Percentiles rank a stretch among this genome's conserved stretches.
Evolutionary conservation across 106 monocot genomes (phyloP).

Genomic region (Alisma plantagoaquatica): DNA sequence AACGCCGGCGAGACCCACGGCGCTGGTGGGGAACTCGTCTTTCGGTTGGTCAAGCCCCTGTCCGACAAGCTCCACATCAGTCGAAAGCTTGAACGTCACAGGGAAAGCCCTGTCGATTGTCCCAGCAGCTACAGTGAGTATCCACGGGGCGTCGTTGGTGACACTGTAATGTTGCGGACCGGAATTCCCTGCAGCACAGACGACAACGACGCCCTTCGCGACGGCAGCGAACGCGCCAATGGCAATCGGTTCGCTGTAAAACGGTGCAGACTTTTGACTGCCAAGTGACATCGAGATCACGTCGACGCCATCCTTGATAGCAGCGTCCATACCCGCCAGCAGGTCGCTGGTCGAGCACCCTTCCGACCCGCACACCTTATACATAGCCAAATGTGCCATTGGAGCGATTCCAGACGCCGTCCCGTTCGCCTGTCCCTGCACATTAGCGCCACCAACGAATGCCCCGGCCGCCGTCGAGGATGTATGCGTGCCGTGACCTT

Average conservation of each 20-base stretch:
- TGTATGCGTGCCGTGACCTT: conserved; percentile 18
- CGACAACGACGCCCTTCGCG: conserved; percentile 26
- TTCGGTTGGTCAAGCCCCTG: conserved; percentile 29
- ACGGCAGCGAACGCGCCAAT: conserved; percentile 22
- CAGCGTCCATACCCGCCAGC: conserved; percentile 4
- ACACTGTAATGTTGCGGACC: conserved; percentile 15
- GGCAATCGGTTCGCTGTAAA: conserved; percentile 20
- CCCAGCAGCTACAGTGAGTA: conserved; percentile 42
- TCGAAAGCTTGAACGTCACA: conserved; percentile 49
- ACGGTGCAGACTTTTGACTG: neutral
- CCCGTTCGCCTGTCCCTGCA: neutral
- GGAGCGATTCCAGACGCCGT: conserved; percentile 10
- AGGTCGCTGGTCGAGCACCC: neutral
- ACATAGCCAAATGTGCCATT: conserved; percentile 8
- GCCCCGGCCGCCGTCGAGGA: conserved; percentile 8
- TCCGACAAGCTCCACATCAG: conserved; percentile 22
- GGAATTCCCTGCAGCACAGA: conserved; percentile 25
- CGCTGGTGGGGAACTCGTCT: too few relatives aligned
- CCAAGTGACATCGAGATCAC: conserved; percentile 28
- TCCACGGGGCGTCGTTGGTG: conserved; percentile 42
- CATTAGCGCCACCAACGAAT: neutral
- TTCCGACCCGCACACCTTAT: neutral
- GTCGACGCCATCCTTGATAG: conserved; percentile 8
- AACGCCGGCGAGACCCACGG: too few relatives aligned
- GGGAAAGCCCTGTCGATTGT: conserved; percentile 25